phyloP scores from a whole-genome alignment of 495 filamentous ascomycete genomes.

The Aspergillus cavernicola region DNA sequence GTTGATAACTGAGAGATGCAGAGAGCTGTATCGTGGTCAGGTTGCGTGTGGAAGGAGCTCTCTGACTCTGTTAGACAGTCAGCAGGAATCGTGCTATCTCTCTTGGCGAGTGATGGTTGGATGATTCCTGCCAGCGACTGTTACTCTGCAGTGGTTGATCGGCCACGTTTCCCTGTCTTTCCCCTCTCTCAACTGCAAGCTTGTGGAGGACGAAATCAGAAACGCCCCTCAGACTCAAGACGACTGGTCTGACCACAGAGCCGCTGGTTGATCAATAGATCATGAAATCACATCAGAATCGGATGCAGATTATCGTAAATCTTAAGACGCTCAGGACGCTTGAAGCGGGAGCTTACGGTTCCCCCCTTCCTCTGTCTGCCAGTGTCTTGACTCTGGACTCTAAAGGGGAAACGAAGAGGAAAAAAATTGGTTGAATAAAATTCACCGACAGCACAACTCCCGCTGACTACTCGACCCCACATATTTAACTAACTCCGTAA shows the following conservation, averaged over 20 bases:
- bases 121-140: slow-evolving; percentile 7
- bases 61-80: not conserved
- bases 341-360: not conserved
- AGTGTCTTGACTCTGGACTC: not conserved
- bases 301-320: not conserved
- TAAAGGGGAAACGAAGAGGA: too few species aligned
- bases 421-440: not conserved
- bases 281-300: not conserved
- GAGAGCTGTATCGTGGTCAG: not conserved
- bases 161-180: slow-evolving; percentile 19
- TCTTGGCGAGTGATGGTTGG: slow-evolving; percentile 13
- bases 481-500: too few species aligned
- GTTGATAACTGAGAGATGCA: too few species aligned
- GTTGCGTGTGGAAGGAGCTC: not conserved
- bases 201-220: slow-evolving; percentile 7
- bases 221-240: not conserved
- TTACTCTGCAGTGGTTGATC: slow-evolving; percentile 20
- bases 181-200: slow-evolving; percentile 6
- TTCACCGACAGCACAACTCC: not conserved
- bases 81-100: slow-evolving; percentile 6
- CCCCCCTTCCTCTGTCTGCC: too few species aligned
- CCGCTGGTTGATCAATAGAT: slow-evolving; percentile 1
- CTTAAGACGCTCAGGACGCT: slow-evolving; percentile 5
- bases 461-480: slow-evolving; percentile 5
- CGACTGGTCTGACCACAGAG: not conserved